These are phyloP conservation scores for Aspergillus bombycis DNA, from an alignment of 2,329 filamentous ascomycete species.

Conservation along the genomic window DNA sequence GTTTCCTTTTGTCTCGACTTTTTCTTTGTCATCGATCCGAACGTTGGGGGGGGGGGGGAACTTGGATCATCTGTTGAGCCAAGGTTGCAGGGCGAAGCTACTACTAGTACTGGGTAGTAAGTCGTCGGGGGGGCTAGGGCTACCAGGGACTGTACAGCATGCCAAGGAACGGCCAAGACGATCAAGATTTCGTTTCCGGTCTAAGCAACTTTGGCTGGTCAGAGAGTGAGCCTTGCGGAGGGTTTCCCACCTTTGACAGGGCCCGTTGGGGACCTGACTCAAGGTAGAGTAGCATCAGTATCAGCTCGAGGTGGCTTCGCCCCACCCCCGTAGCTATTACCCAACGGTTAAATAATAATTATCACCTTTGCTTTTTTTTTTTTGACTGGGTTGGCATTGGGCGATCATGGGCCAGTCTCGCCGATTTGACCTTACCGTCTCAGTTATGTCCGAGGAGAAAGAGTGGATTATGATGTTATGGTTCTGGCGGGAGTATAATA, in stretches of 20 bases:
- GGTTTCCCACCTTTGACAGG: neutral
- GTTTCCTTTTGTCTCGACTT: neutral
- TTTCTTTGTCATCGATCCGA: neutral
- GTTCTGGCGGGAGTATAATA: neutral
- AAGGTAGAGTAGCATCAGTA: neutral
- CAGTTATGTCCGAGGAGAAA: neutral
- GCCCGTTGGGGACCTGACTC: neutral
- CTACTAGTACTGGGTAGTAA: too few species aligned
- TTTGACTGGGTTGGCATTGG: neutral
- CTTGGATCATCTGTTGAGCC: constrained; percentile 1
- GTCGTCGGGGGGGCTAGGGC: neutral
- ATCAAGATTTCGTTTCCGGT: constrained; percentile 17
- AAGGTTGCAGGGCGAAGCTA: neutral
- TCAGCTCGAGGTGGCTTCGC: neutral
- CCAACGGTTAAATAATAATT: constrained; percentile 3
- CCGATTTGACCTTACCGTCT: neutral
- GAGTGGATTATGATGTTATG: constrained; percentile 4
- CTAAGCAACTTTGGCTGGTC: neutral
- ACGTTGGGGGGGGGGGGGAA: neutral
- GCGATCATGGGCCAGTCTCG: constrained; percentile 6
- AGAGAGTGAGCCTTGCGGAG: neutral
- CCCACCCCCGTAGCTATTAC: constrained; percentile 2
- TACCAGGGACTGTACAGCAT: neutral
- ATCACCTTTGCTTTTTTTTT: neutral
- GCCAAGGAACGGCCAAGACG: constrained; percentile 13